Conservation (phyloP, 2,329 filamentous ascomycete species). For the Rhinocladiella similis region DNA sequence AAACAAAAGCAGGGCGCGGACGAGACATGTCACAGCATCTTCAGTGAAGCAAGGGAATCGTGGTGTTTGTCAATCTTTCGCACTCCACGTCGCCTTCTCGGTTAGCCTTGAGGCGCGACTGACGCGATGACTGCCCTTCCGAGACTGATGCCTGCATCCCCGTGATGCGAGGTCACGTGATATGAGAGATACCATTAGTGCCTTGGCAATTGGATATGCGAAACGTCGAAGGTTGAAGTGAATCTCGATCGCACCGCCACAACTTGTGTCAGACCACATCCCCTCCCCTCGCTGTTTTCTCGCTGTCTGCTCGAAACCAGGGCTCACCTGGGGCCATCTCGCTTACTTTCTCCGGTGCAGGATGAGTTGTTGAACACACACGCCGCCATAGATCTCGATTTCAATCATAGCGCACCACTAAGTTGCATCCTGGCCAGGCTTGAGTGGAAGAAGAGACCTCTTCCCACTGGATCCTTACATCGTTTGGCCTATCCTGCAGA, state of each 20-base stretch:
- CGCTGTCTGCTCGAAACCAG: background rate
- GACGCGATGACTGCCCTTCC: background rate
- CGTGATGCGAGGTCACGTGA: background rate
- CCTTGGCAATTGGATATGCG: background rate
- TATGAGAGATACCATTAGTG: background rate
- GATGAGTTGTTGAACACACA: background rate
- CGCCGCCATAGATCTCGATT: constrained; percentile 1
- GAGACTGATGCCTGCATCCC: background rate
- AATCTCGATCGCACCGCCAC: background rate
- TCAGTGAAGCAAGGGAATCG: too few relatives aligned
- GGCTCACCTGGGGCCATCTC: background rate
- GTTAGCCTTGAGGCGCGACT: background rate
- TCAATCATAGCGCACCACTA: background rate
- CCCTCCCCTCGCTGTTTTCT: background rate
- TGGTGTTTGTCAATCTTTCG: too few relatives aligned
- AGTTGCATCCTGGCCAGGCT: background rate
- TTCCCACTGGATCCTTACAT: background rate
- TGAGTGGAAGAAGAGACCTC: background rate
- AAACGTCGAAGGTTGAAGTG: background rate
- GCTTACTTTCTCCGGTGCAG: background rate
- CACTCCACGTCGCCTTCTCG: too few relatives aligned
- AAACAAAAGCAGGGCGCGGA: too few relatives aligned
- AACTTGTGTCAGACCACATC: background rate
- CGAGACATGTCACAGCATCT: too few relatives aligned
- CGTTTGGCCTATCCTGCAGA: background rate